phyloP scores from a whole-genome alignment of 768 basidiomycete species.

The Rubroboletus satanas region DNA sequence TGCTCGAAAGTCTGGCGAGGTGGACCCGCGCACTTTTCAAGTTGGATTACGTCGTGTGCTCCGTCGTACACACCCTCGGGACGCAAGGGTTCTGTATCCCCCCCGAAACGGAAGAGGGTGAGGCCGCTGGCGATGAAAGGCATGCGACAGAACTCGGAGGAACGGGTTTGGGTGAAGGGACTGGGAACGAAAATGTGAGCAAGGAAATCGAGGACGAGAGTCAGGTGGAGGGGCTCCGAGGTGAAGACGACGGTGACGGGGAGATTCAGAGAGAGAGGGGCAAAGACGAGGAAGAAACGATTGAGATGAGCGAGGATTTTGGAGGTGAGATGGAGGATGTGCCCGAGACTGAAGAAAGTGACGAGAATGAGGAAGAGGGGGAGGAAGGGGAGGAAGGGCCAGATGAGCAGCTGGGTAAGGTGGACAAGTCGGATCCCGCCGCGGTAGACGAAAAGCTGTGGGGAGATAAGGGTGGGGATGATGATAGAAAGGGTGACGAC shows the following conservation, averaged over 20 bases:
- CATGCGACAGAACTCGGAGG: constrained; percentile 56
- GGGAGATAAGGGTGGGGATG: constrained; percentile 75
- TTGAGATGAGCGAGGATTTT: constrained; percentile 91
- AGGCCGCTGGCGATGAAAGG: constrained; percentile 43
- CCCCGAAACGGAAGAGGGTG: constrained; percentile 60
- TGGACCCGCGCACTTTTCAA: constrained; percentile 85
- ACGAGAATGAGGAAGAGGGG: constrained; percentile 46
- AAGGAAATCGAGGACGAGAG: constrained; percentile 95
- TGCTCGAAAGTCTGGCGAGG: constrained; percentile 51
- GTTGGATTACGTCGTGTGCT: constrained; percentile 71
- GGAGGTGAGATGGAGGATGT: constrained; percentile 84
- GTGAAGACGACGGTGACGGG: constrained; percentile 45
- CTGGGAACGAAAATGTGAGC: constrained; percentile 83
- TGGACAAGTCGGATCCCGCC: constrained; percentile 79
- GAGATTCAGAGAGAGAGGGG: constrained; percentile 35
- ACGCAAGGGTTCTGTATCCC: constrained; percentile 93
- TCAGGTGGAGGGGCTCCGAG: constrained; percentile 90
- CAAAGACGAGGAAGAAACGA: constrained; percentile 65
- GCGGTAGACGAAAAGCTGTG: constrained; percentile 96
- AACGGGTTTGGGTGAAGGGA: constrained; percentile 84
- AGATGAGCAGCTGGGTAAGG: constrained; percentile 79
- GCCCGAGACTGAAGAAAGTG: constrained; percentile 46
- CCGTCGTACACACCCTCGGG: constrained; percentile 67
- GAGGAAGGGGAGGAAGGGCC: constrained; percentile 52
- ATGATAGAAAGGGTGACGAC: constrained; percentile 45